These are phyloP conservation scores for Bipolaris bicolor DNA, from an alignment of 2,329 filamentous ascomycete species.

Conservation along the genomic window DNA sequence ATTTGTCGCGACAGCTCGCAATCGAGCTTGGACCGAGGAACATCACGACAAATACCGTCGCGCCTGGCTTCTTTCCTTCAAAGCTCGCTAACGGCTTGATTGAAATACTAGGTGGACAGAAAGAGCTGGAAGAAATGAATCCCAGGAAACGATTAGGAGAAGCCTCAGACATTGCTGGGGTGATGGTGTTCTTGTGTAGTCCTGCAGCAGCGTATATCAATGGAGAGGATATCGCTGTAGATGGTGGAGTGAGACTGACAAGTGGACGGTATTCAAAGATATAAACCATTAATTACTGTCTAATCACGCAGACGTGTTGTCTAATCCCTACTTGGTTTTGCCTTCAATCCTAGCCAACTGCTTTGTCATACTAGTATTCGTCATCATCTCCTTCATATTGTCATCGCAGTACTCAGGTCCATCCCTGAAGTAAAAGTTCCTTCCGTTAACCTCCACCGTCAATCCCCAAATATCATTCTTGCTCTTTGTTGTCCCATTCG, in stretches of 20 bases:
- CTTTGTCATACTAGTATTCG: conserved; percentile 36
- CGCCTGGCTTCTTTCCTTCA: conserved; percentile 50
- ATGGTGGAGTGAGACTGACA: conserved; percentile 39
- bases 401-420: conserved; percentile 28
- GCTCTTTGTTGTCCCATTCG: conserved; percentile 28
- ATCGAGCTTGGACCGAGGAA: conserved; percentile 49
- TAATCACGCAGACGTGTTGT: background rate
- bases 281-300: conserved; percentile 7
- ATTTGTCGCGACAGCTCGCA: conserved; percentile 48
- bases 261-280: conserved; percentile 38
- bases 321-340: conserved; percentile 10
- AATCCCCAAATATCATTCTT: conserved; percentile 31
- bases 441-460: conserved; percentile 38
- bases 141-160: conserved; percentile 43
- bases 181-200: conserved; percentile 46
- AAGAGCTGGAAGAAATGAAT: conserved; percentile 48
- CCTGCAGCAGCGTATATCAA: conserved; percentile 41
- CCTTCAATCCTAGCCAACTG: conserved; percentile 36
- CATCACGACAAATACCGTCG: conserved; percentile 49
- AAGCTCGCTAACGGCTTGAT: conserved; percentile 48
- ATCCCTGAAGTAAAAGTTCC: conserved; percentile 38
- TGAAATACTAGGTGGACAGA: conserved; percentile 47
- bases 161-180: conserved; percentile 47
- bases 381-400: conserved; percentile 41
- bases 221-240: conserved; percentile 42